Evolutionary conservation across 129 eudicot species (phyloP).

Genomic region (Calendula officinalis): DNA sequence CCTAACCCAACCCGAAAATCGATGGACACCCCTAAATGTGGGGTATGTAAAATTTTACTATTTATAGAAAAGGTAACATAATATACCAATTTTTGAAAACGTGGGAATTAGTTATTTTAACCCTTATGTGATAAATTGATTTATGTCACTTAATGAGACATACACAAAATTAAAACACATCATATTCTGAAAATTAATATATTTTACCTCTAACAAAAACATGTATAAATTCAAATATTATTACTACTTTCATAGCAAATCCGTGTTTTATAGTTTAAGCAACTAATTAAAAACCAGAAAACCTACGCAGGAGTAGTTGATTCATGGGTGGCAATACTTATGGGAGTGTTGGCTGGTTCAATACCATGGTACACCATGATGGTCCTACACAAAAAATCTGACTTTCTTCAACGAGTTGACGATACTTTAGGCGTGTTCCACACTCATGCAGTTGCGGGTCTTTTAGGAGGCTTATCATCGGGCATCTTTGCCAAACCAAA

Average conservation of each 20-base stretch:
- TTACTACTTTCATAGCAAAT: not conserved
- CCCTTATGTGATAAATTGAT: too few species aligned
- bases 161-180: too few species aligned
- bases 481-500: slow-evolving; percentile 67
- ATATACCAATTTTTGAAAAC: too few species aligned
- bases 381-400: slow-evolving; percentile 54
- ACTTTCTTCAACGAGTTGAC: slow-evolving; percentile 53
- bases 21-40: too few species aligned
- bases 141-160: too few species aligned
- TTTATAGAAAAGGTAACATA: too few species aligned
- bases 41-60: too few species aligned
- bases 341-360: slow-evolving; percentile 64
- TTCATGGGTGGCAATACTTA: slow-evolving; percentile 73
- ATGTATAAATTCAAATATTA: too few species aligned
- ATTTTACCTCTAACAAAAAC: too few species aligned
- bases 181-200: too few species aligned
- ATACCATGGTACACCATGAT: slow-evolving; percentile 82
- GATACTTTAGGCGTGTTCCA: slow-evolving; percentile 80
- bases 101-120: too few species aligned
- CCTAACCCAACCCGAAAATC: too few species aligned
- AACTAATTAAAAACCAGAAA: not conserved
- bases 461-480: slow-evolving; percentile 63
- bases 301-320: slow-evolving; percentile 57
- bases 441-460: slow-evolving; percentile 83
- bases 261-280: not conserved